A percentile compares a stretch with the other conserved stretches of the same genome.
These are phyloP conservation scores for Chimonanthus salicifolius DNA, from an alignment of 164 flowering plant genomes.

Conservation along the genomic window DNA sequence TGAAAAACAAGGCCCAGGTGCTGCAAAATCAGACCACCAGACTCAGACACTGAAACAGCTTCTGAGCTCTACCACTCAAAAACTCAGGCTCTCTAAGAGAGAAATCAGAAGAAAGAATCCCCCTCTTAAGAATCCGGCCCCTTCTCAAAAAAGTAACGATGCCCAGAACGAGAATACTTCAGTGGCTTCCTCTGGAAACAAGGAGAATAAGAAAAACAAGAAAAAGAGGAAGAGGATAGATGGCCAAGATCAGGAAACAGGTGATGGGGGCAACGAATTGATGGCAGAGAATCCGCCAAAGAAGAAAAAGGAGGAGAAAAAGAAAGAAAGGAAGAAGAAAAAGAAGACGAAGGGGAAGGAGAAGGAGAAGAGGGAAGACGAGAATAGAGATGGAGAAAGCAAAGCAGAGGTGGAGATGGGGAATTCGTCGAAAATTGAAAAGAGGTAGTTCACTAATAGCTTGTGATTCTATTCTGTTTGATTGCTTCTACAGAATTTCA, in stretches of 20 bases:
- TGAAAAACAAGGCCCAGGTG: conserved; percentile 10
- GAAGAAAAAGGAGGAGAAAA: conserved; percentile 10
- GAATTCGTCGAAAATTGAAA: conserved; percentile 12
- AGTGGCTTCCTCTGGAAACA: not conserved
- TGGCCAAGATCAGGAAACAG: conserved; percentile 17
- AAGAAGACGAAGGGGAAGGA: conserved; percentile 14
- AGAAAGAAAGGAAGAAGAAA: conserved; percentile 13
- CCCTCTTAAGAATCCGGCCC: conserved; percentile 16
- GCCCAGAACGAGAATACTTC: conserved; percentile 12
- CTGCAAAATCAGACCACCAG: conserved; percentile 16
- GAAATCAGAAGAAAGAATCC: conserved; percentile 44
- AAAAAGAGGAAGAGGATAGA: conserved; percentile 20
- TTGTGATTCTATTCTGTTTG: too few species aligned
- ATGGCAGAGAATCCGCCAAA: not conserved
- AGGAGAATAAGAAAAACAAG: conserved; percentile 14
- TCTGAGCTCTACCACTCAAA: conserved; percentile 34
- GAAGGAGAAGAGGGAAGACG: conserved; percentile 22
- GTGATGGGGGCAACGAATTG: conserved; percentile 16
- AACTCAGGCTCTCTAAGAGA: conserved; percentile 59
- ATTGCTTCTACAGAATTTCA: too few species aligned
- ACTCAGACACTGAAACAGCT: conserved; percentile 36
- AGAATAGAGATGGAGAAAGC: conserved; percentile 12
- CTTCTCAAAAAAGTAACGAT: conserved; percentile 2
- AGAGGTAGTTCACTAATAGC: conserved; percentile 23
- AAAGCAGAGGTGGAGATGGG: conserved; percentile 14